Percentiles rank a stretch among this genome's conserved stretches.
Evolutionary conservation across 108 stramenopile genomes (phyloP).

Genomic region (Asterionellopsis glacialis): DNA sequence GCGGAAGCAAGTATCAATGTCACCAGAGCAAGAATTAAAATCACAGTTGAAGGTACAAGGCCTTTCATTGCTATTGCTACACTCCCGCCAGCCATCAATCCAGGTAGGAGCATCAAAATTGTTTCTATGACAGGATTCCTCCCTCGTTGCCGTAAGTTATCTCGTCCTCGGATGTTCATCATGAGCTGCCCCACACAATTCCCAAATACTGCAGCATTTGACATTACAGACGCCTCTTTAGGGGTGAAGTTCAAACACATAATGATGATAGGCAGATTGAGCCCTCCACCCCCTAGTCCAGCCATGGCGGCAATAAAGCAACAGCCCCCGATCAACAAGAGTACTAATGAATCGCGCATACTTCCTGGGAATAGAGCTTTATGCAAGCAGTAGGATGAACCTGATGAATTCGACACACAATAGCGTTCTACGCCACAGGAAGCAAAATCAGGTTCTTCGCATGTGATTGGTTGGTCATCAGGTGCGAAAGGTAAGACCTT

Average conservation of each 20-base stretch:
- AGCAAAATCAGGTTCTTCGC: no score
- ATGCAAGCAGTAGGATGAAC: no score
- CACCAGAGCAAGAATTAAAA: neutral
- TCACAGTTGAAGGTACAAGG: neutral
- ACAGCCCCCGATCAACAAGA: no score
- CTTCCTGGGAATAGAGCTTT: no score
- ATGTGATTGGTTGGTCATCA: no score
- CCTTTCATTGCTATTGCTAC: neutral
- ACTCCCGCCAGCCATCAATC: conserved; percentile 1
- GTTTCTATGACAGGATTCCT: neutral
- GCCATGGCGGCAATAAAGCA: no score
- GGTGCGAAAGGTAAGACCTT: no score
- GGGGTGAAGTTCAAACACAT: conserved; percentile 1
- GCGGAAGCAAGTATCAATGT: neutral
- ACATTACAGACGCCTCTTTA: neutral
- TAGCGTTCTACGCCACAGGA: no score
- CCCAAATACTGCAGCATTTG: neutral
- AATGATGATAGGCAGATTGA: neutral
- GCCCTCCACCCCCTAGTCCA: neutral
- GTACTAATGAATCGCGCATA: no score
- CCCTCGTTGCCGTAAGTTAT: neutral
- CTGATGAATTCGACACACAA: no score
- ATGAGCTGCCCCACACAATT: neutral
- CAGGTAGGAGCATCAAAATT: neutral
- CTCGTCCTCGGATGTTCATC: neutral